Evolutionary conservation across 192 early-diverging fungal species (phyloP).

Genomic region (Coemansia guatemalensis): DNA sequence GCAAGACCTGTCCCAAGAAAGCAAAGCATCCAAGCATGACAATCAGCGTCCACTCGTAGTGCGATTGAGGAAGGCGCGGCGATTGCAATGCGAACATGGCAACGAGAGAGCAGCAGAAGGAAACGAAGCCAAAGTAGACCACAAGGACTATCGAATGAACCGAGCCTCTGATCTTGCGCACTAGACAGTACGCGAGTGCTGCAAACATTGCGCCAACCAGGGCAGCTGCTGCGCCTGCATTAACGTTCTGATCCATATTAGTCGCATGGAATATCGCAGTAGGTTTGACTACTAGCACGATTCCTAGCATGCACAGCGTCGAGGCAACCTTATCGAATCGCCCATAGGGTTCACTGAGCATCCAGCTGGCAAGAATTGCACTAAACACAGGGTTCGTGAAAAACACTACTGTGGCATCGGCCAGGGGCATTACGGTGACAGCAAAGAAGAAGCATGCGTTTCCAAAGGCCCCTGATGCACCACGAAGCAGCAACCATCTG

Average conservation of each 20-base stretch:
- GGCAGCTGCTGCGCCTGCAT: slow-evolving; percentile 53
- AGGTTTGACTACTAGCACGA: slow-evolving; percentile 64
- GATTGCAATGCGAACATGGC: slow-evolving; percentile 40
- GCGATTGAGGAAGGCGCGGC: slow-evolving; percentile 32
- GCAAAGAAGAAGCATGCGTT: slow-evolving; percentile 72
- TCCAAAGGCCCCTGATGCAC: slow-evolving; percentile 63
- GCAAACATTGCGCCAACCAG: slow-evolving; percentile 61
- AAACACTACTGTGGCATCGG: slow-evolving; percentile 76
- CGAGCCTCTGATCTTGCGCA: slow-evolving; percentile 68
- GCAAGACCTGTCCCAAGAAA: slow-evolving; percentile 69
- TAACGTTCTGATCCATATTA: slow-evolving; percentile 5
- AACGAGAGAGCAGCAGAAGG: slow-evolving; percentile 53
- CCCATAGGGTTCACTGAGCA: slow-evolving; percentile 66
- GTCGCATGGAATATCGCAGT: slow-evolving; percentile 40
- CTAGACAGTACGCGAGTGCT: slow-evolving; percentile 66
- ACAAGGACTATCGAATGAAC: slow-evolving; percentile 80
- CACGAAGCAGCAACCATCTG: slow-evolving; percentile 64
- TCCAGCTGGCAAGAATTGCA: slow-evolving; percentile 61
- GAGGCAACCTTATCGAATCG: slow-evolving; percentile 58
- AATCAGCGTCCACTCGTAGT: slow-evolving; percentile 55
- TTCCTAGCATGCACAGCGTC: slow-evolving; percentile 59
- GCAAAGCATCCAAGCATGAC: slow-evolving; percentile 58
- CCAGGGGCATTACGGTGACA: slow-evolving; percentile 65
- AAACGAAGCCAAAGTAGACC: slow-evolving; percentile 71
- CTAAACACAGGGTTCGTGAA: slow-evolving; percentile 79